Conservation (phyloP, 768 basidiomycete genomes). For the Cytidiella melzeri region DNA sequence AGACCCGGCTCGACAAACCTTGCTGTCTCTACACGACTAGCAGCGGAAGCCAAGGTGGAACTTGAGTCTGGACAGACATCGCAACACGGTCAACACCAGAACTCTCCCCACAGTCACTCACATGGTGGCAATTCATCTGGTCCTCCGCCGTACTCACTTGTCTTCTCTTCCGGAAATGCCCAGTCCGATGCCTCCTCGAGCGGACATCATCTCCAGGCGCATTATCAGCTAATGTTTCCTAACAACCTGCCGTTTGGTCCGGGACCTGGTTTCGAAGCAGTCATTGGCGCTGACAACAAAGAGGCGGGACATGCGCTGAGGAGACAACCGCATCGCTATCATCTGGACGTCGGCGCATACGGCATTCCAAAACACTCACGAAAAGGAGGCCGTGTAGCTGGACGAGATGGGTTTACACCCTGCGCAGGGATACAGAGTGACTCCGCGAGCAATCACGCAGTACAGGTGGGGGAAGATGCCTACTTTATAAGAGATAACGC, state of each 20-base stretch:
- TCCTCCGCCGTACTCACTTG: constrained; percentile 34
- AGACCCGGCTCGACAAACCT: constrained; percentile 34
- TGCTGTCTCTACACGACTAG: constrained; percentile 37
- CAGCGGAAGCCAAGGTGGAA: constrained; percentile 42
- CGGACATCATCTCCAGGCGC: constrained; percentile 23
- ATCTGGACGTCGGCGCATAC: constrained; percentile 75
- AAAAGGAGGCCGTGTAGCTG: constrained; percentile 15
- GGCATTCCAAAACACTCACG: constrained; percentile 64
- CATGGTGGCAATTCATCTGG: constrained; percentile 1
- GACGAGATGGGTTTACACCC: constrained; percentile 16
- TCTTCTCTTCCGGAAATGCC: constrained; percentile 38
- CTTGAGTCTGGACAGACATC: constrained; percentile 28
- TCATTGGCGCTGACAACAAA: constrained; percentile 2
- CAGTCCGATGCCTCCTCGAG: constrained; percentile 17
- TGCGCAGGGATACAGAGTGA: neutral
- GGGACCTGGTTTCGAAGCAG: constrained; percentile 12
- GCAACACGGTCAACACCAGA: constrained; percentile 16
- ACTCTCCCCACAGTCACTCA: neutral
- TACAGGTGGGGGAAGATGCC: constrained; percentile 89
- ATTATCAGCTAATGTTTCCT: constrained; percentile 34
- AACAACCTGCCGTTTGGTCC: constrained; percentile 27
- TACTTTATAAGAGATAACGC: constrained; percentile 80
- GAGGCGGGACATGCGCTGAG: constrained; percentile 10
- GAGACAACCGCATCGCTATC: constrained; percentile 32
- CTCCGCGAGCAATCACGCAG: constrained; percentile 29